Evolutionary conservation across 1,284 basidiomycete genomes (phyloP), one percentile per base, ranked within the genome.

Genomic region (Cryptococcus deneoformans): DNA sequence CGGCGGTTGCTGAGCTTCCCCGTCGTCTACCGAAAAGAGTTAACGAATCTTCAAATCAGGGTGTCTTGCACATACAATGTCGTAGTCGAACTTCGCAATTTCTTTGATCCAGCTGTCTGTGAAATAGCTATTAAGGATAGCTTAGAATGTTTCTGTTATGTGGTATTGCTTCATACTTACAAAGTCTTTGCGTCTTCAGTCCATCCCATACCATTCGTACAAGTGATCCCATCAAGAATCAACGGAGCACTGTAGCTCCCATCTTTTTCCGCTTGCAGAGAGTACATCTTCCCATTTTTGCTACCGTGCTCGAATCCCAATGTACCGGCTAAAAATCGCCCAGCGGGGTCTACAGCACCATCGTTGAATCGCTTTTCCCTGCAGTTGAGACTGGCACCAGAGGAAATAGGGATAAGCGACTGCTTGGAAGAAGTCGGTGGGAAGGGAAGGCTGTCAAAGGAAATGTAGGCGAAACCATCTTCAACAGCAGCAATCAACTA

Each of bases 121-220:
- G 44, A 64, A 63, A 55, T 66, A 66, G 59, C 62, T 63, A 44
- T 24, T 29, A 24, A 20, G 20, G 20, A 20, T 20, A 20, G 20
- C 20, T 20, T 20, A 20, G 20, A 20, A 20, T 20, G 20, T 20
- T 20, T 20, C 20, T 20, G 20, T 20, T 20, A 20, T 44, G n/a
- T 14, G 24, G 9, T 20, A 44, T 14, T 14, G 40, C 40, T 11
- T n/a, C 5, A 42, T 4, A 42, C 57, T 50, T 47, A 63, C 64
- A 68, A 58, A 11, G 48, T 60, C 49, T 54, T 54, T 1, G 57
- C 59, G 45, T 62, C 59, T 8, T 36, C 16, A 10, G 45, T 57
- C 66, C 66, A 68, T 3, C 55, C 66, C 60, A 64, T 66, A 3
- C 66, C 66, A 38, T 68, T 68, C 5, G 64, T 62, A 46, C 62